Percentiles rank a stretch among this genome's conserved stretches.
Conservation (phyloP, 345 rosid genomes). For the Bruguiera sexangula region DNA sequence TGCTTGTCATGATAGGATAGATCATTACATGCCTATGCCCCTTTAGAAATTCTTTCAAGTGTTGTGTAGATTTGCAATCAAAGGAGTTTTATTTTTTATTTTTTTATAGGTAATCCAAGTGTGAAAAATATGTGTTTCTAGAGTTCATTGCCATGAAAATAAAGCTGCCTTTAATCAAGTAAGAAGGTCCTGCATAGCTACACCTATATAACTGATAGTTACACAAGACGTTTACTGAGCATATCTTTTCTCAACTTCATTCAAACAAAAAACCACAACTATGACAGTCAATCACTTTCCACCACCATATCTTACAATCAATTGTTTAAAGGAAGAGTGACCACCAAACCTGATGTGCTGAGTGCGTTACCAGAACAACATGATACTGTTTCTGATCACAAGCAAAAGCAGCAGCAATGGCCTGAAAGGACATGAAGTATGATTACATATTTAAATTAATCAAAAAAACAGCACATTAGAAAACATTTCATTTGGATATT, state of each 20-base stretch:
- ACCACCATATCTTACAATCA: no score
- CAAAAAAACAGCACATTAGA: background rate
- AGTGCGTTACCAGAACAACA: slow-evolving; percentile 69
- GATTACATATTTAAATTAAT: background rate
- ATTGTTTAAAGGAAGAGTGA: background rate
- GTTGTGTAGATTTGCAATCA: background rate
- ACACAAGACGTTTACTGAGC: background rate
- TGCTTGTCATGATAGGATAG: background rate
- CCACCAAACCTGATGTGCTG: slow-evolving; percentile 59
- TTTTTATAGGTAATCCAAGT: background rate
- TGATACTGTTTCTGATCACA: slow-evolving; percentile 44
- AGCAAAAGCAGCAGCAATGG: slow-evolving; percentile 74
- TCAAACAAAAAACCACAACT: background rate
- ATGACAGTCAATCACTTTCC: background rate
- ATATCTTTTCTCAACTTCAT: background rate
- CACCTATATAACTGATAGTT: background rate
- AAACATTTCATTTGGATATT: background rate
- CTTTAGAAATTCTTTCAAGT: no score
- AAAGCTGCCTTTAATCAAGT: background rate
- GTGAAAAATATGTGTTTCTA: background rate
- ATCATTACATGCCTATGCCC: no score
- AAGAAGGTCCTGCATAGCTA: background rate
- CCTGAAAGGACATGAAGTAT: slow-evolving; percentile 39
- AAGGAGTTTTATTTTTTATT: background rate
- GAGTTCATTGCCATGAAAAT: background rate